phyloP scores from a whole-genome alignment of 1,139 yeast genomes.

The Pichia sp. region DNA sequence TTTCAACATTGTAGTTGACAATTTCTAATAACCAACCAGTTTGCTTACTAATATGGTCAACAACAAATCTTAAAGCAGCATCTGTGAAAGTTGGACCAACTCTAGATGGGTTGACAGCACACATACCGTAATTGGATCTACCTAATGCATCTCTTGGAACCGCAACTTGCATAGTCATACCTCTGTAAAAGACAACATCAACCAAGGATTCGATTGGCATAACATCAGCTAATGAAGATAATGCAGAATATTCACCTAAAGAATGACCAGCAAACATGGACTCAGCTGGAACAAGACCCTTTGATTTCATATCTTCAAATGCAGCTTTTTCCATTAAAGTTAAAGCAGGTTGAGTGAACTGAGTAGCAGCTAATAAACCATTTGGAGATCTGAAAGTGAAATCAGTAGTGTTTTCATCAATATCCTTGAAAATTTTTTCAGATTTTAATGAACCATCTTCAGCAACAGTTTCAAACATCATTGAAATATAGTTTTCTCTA shows the following conservation, averaged over 20 bases:
- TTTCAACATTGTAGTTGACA: constrained; percentile 96
- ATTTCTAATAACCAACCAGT: constrained; percentile 95
- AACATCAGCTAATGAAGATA: constrained; percentile 94
- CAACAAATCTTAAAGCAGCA: constrained; percentile 91
- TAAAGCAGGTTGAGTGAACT: constrained; percentile 98
- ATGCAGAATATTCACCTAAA: constrained; percentile 96
- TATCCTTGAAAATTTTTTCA: constrained; percentile 92
- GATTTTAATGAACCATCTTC: constrained; percentile 78
- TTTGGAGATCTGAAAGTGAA: constrained; percentile 88
- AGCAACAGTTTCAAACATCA: constrained; percentile 95
- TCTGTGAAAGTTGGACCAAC: constrained; percentile 83
- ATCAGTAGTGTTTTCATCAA: constrained; percentile 73
- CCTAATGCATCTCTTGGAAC: constrained; percentile 95
- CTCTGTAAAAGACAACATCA: constrained; percentile 98
- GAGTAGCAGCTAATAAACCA: constrained; percentile 95
- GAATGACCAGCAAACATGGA: constrained; percentile 99
- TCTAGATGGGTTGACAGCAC: constrained; percentile 96
- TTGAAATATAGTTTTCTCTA: constrained; percentile 87
- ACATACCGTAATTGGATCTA: constrained; percentile 98
- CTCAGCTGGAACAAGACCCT: constrained; percentile 91
- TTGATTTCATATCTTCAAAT: constrained; percentile 92
- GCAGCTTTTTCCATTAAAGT: constrained; percentile 99
- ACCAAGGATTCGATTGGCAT: constrained; percentile 98
- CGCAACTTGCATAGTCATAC: constrained; percentile 99
- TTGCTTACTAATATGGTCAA: constrained; percentile 73